A percentile compares a stretch with the other conserved stretches of the same genome.
These are phyloP conservation scores for Gautieria morchelliformis DNA, from an alignment of 768 basidiomycete genomes.

Conservation along the genomic window DNA sequence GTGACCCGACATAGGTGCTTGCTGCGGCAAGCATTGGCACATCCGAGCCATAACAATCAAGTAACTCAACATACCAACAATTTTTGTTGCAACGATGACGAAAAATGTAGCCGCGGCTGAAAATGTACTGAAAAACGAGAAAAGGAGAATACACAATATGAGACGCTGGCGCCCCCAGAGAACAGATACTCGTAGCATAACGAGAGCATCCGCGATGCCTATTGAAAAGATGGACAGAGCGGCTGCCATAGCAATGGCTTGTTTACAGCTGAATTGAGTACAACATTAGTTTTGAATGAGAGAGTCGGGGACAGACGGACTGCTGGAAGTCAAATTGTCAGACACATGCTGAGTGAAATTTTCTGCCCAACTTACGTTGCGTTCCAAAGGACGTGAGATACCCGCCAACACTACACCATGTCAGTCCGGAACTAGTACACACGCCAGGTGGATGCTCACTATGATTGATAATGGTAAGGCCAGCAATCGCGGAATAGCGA, in stretches of 20 bases:
- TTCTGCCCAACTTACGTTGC: not conserved
- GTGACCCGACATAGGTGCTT: not conserved
- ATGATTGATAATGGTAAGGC: not conserved
- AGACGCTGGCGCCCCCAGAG: constrained; percentile 7
- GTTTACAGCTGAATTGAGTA: constrained; percentile 5
- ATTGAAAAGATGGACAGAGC: not conserved
- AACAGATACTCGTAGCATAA: constrained; percentile 7
- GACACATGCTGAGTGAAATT: no score
- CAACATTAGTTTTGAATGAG: not conserved
- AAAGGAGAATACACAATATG: not conserved
- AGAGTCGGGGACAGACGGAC: no score
- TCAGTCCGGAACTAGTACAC: no score
- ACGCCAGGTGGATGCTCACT: not conserved
- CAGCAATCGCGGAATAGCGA: constrained; percentile 1
- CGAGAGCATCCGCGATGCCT: constrained; percentile 4
- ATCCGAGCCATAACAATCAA: no score
- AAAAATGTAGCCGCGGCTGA: not conserved
- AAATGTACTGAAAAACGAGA: not conserved
- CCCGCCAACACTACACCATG: not conserved
- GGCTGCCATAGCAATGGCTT: not conserved
- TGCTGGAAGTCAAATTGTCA: no score
- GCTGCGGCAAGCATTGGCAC: not conserved
- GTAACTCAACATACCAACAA: not conserved
- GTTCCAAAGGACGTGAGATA: not conserved
- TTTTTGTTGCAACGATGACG: not conserved